Base-by-base conservation (phyloP, 1,284 basidiomycete genomes). In the Ceratobasidium sp. region DNA sequence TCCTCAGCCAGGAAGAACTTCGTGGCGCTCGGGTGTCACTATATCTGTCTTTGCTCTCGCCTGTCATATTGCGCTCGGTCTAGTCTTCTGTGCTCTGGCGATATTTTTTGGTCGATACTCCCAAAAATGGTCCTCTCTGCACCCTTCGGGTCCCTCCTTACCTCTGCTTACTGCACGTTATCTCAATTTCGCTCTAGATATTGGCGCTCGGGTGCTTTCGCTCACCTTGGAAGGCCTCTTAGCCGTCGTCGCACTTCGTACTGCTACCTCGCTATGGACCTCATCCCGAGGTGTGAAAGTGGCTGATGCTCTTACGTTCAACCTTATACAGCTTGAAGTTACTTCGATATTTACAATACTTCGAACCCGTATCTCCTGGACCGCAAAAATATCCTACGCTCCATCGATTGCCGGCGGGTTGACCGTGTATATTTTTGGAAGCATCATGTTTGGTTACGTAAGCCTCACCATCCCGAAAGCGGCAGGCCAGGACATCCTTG, bases 181-280 rank as follows among this genome's bases (percentile, higher is more conserved):
- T 66, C 65, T 66, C 23, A 66, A 48, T 26, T 66, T 66, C 12
- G 44, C 23, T 50, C 48, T 66, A 20, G 65, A 66, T 23, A 28
- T 66, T 2, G 23, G n/a, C 33, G 65, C 65, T 48, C 42, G 65
- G 26, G 26, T 13, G 2, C 13, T 66, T 10, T 12, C 44, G 26
- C 26, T 66, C 1, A 50, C 65, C n/a, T 13, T 66, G 12, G 65
- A 50, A 9, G 12, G 23, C 10, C 46, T 66, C 2, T n/a, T 50
- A 9, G 65, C 65, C 9, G 4, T 50, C 33, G n/a, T 50, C 20
- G 42, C 4, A 23, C 15, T 66, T n/a, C 26, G 65, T 17, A 48
- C 65, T 26, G 40, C 65, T 44, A 66, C 65, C 2, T 23, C 44
- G 10, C n/a, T 66, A 26, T 66, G 48, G 44, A 17, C 65, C 3